Evolutionary conservation across 1,139 yeast species (phyloP).

Genomic region (Saccharomyces hybrid): DNA sequence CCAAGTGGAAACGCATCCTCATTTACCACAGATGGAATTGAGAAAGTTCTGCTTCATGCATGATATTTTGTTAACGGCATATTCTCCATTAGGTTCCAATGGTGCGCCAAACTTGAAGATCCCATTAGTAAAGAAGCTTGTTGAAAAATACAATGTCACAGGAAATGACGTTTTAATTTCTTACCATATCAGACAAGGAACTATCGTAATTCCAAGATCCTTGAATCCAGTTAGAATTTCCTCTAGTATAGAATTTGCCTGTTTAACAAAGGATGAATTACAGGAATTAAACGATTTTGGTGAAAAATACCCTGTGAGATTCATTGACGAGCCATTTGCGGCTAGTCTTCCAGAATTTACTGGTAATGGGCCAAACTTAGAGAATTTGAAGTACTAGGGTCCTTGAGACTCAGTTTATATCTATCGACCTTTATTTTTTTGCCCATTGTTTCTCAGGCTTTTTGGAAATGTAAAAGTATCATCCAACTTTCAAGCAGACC

Average conservation of each 20-base stretch:
- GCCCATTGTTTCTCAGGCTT: too few species aligned
- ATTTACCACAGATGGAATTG: constrained; percentile 45
- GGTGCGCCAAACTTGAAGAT: constrained; percentile 47
- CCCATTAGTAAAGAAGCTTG: constrained; percentile 36
- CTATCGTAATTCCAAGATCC: constrained; percentile 51
- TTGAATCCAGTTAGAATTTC: constrained; percentile 32
- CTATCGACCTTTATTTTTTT: too few species aligned
- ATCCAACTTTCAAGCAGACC: neutral
- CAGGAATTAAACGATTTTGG: constrained; percentile 39
- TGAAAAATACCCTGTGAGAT: constrained; percentile 37
- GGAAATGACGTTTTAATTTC: constrained; percentile 44
- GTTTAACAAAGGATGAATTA: constrained; percentile 40
- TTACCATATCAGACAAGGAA: constrained; percentile 47
- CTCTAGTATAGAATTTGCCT: constrained; percentile 32
- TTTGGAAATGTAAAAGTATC: too few species aligned
- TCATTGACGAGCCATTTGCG: constrained; percentile 29
- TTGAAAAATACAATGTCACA: constrained; percentile 38
- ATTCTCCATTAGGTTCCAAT: constrained; percentile 51
- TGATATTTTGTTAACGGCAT: constrained; percentile 46
- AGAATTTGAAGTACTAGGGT: neutral
- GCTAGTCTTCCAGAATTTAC: constrained; percentile 24
- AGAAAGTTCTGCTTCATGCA: constrained; percentile 38
- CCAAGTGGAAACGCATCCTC: constrained; percentile 57
- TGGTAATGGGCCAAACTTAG: constrained; percentile 6
- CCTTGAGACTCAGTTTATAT: neutral